Conservation (phyloP, 2,329 filamentous ascomycete species). For the Chaetomiaceae sp. region DNA sequence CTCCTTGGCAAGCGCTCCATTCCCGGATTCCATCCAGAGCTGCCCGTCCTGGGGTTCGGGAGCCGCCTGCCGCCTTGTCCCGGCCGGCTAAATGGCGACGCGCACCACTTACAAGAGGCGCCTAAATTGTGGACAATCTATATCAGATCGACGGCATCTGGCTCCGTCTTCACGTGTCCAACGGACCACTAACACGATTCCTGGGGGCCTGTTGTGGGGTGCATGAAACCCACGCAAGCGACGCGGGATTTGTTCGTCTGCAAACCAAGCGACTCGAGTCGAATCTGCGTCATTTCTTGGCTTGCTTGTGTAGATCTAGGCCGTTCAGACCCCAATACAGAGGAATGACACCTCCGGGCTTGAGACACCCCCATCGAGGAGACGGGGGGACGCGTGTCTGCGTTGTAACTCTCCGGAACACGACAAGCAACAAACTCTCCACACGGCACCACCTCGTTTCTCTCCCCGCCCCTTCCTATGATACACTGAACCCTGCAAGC, state of each 20-base stretch:
- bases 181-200: not conserved
- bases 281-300: conserved; percentile 3
- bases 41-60: conserved; percentile 6
- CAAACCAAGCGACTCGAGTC: not conserved
- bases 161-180: conserved; percentile 2
- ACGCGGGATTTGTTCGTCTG: not conserved
- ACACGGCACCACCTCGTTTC: not conserved
- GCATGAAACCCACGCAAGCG: conserved; percentile 11
- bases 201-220: conserved; percentile 13
- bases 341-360: not conserved
- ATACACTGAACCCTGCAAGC: too few species aligned
- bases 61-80: conserved; percentile 22
- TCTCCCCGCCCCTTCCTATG: not conserved
- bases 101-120: conserved; percentile 14
- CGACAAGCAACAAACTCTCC: not conserved
- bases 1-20: conserved; percentile 18
- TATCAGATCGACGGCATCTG: conserved; percentile 13
- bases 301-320: not conserved
- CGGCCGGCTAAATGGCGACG: conserved; percentile 22
- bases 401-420: not conserved
- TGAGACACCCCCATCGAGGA: not conserved
- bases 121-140: conserved; percentile 13
- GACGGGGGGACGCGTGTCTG: not conserved
- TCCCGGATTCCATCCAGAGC: conserved; percentile 14
- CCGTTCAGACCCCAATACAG: not conserved